A percentile compares a stretch with the other conserved stretches of the same genome.
Conservation (phyloP, 768 basidiomycete genomes). For the Lentinula guzmanii region DNA sequence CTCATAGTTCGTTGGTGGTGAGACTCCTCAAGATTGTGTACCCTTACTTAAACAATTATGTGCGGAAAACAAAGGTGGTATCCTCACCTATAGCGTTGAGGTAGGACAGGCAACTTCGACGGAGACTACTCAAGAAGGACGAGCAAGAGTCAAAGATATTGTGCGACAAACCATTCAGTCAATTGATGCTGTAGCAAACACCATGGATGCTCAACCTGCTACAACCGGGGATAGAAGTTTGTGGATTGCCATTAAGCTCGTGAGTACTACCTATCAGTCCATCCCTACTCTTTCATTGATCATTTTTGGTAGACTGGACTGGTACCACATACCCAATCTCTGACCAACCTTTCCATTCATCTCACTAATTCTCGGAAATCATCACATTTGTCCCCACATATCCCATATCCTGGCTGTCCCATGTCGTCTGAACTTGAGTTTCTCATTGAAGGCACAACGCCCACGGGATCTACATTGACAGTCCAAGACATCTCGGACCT, state of each 20-base stretch:
- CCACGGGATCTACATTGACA: slow-evolving; percentile 25
- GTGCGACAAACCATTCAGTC: slow-evolving; percentile 71
- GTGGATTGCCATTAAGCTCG: slow-evolving; percentile 84
- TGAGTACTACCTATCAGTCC: slow-evolving; percentile 16
- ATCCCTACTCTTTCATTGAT: neutral
- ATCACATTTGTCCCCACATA: slow-evolving; percentile 9
- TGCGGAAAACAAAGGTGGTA: slow-evolving; percentile 59
- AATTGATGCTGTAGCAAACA: slow-evolving; percentile 75
- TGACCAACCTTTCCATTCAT: slow-evolving; percentile 59
- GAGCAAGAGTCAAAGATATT: neutral
- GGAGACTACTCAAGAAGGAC: slow-evolving; percentile 11
- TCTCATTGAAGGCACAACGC: slow-evolving; percentile 22
- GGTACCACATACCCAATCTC: slow-evolving; percentile 51
- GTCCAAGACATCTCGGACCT: slow-evolving; percentile 55
- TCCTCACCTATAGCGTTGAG: slow-evolving; percentile 85
- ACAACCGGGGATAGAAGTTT: slow-evolving; percentile 42
- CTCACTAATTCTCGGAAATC: slow-evolving; percentile 37
- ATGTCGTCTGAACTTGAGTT: slow-evolving; percentile 54
- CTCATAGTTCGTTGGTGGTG: slow-evolving; percentile 80
- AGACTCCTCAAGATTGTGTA: slow-evolving; percentile 62
- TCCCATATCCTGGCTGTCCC: slow-evolving; percentile 69
- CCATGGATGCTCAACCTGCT: slow-evolving; percentile 48
- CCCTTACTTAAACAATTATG: slow-evolving; percentile 61
- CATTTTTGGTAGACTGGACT: slow-evolving; percentile 50
- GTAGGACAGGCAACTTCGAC: slow-evolving; percentile 58